These are phyloP conservation scores for Penicillium chermesinum DNA, from an alignment of 495 filamentous ascomycete species.

Conservation along the genomic window DNA sequence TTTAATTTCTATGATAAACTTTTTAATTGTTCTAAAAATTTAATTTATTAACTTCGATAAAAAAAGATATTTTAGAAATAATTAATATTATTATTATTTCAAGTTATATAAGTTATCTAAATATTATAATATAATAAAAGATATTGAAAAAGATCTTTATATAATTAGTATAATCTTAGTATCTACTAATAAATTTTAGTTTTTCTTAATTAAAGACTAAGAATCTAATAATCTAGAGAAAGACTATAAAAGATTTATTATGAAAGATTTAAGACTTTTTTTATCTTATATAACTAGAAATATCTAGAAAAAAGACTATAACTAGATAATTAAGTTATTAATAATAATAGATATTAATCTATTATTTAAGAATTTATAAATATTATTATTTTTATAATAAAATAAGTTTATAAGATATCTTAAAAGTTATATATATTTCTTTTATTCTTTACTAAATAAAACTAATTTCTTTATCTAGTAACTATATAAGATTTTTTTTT, in stretches of 20 bases:
- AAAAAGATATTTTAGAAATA: neutral
- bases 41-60: neutral
- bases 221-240: conserved; percentile 1
- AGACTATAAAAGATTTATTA: too few species aligned
- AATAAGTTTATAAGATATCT: neutral
- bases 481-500: neutral
- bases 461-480: neutral
- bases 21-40: conserved; percentile 1
- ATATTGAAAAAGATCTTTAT: conserved; percentile 3
- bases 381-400: conserved; percentile 1
- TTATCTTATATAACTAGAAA: too few species aligned
- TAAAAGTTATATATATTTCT: neutral
- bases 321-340: too few species aligned
- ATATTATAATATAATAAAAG: conserved; percentile 1
- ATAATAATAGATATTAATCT: conserved; percentile 1
- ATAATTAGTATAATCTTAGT: conserved; percentile 4
- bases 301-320: too few species aligned
- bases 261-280: too few species aligned
- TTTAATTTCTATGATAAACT: conserved; percentile 1
- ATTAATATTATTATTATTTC: too few species aligned
- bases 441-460: neutral
- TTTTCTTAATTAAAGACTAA: conserved; percentile 6
- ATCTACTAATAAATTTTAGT: conserved; percentile 4
- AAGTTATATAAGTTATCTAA: neutral
- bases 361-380: neutral